Percentiles rank a stretch among this genome's conserved stretches.
Evolutionary conservation across 345 rosid species (phyloP).

Genomic region (Salix purpurea): DNA sequence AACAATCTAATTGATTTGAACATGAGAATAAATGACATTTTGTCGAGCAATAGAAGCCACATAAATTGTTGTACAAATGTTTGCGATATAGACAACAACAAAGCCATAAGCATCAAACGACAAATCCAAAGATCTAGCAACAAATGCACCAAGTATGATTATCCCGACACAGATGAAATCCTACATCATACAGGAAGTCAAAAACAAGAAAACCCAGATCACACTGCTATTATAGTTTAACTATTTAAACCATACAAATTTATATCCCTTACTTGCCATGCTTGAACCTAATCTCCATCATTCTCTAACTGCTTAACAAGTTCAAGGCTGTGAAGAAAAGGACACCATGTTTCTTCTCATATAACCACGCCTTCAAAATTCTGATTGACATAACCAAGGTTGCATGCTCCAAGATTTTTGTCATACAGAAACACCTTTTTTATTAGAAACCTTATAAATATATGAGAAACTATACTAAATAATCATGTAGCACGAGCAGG

Average conservation of each 20-base stretch:
- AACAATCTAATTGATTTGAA: background rate
- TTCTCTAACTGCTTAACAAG: background rate
- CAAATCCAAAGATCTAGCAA: constrained; percentile 32
- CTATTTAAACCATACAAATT: background rate
- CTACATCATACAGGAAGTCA: constrained; percentile 8
- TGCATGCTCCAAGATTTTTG: background rate
- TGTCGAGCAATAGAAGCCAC: constrained; percentile 23
- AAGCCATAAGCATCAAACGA: constrained; percentile 28
- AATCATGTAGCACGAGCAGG: background rate
- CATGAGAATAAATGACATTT: background rate
- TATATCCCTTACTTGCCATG: too few species aligned
- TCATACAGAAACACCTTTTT: background rate
- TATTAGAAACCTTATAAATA: background rate
- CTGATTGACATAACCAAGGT: background rate
- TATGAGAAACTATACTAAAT: background rate
- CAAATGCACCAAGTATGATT: constrained; percentile 26
- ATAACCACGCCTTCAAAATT: background rate
- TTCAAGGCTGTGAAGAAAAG: background rate
- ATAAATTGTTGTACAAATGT: constrained; percentile 24
- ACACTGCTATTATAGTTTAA: background rate
- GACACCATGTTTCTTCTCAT: background rate
- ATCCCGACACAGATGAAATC: constrained; percentile 29
- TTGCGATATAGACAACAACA: constrained; percentile 17
- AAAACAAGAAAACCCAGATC: constrained; percentile 1
- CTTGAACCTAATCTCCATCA: background rate